Percentiles rank a stretch among this genome's conserved stretches.
Evolutionary conservation across 2,329 filamentous ascomycete genomes (phyloP).

Genomic region (Cladophialophora yegresii): DNA sequence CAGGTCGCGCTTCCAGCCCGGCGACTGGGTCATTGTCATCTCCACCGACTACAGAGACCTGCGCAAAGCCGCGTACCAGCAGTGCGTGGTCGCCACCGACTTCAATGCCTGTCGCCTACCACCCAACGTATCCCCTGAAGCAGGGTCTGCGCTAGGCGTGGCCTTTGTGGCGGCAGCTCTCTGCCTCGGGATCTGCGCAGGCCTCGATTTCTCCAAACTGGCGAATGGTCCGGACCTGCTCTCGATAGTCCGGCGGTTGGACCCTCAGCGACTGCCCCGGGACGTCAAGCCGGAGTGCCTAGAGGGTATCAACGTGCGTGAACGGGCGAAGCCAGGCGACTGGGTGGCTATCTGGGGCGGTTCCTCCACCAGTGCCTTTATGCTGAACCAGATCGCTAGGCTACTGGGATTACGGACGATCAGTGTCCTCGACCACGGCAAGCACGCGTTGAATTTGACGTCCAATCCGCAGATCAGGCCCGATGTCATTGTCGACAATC

Average conservation of each 20-base stretch:
- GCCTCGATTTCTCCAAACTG: slow-evolving; percentile 62
- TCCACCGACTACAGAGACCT: slow-evolving; percentile 74
- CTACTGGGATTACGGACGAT: slow-evolving; percentile 66
- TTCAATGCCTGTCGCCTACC: slow-evolving; percentile 68
- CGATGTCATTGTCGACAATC: slow-evolving; percentile 69
- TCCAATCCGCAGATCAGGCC: slow-evolving; percentile 14
- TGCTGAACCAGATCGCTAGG: slow-evolving; percentile 68
- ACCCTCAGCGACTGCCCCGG: slow-evolving; percentile 54
- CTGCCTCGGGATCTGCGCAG: slow-evolving; percentile 68
- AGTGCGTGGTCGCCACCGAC: slow-evolving; percentile 66
- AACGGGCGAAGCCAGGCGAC: slow-evolving; percentile 62
- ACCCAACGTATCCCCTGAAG: slow-evolving; percentile 52
- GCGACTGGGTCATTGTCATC: slow-evolving; percentile 62
- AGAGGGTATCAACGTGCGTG: slow-evolving; percentile 53
- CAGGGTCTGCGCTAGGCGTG: slow-evolving; percentile 66
- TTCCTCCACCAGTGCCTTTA: slow-evolving; percentile 69
- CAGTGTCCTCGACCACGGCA: slow-evolving; percentile 66
- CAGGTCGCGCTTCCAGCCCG: slow-evolving; percentile 55
- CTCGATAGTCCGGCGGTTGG: slow-evolving; percentile 52
- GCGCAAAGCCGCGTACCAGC: slow-evolving; percentile 70
- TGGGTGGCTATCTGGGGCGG: slow-evolving; percentile 76
- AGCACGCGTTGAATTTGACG: slow-evolving; percentile 55
- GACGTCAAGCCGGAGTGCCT: slow-evolving; percentile 68
- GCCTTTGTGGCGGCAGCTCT: slow-evolving; percentile 70
- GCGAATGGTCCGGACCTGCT: slow-evolving; percentile 61